phyloP scores from a whole-genome alignment of 1,139 yeast species.

The Blastobotrys arbuscula region DNA sequence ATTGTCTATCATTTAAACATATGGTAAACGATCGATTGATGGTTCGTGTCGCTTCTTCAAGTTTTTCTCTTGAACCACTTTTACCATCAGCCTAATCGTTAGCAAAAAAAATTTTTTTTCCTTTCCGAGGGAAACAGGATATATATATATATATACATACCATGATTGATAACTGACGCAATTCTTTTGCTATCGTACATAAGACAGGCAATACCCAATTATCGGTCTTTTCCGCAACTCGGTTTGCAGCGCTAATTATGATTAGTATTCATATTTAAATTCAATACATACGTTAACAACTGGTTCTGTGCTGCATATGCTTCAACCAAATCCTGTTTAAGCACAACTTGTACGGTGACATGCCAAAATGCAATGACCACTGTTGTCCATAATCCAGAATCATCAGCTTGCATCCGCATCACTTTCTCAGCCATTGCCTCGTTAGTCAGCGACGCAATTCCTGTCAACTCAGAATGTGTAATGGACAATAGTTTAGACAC shows the following conservation, averaged over 20 bases:
- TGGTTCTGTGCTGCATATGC: constrained; percentile 28
- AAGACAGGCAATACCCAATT: constrained; percentile 65
- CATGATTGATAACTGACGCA: constrained; percentile 39
- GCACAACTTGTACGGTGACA: constrained; percentile 25
- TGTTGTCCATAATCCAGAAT: constrained; percentile 22
- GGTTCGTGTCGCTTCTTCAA: constrained; percentile 51
- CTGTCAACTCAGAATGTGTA: constrained; percentile 19
- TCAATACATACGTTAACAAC: constrained; percentile 21
- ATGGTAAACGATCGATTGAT: constrained; percentile 71
- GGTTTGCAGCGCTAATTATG: constrained; percentile 32
- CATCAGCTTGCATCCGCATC: constrained; percentile 14
- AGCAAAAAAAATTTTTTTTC: neutral
- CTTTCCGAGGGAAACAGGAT: neutral
- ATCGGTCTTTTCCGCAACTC: constrained; percentile 58
- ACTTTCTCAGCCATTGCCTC: constrained; percentile 22
- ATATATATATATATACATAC: constrained; percentile 14
- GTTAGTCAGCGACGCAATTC: constrained; percentile 22
- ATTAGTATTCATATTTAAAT: constrained; percentile 4
- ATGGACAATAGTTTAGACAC: constrained; percentile 26
- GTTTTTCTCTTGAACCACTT: constrained; percentile 15
- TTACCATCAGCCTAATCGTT: constrained; percentile 9
- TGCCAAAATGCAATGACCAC: constrained; percentile 28
- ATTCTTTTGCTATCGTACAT: constrained; percentile 50
- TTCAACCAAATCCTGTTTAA: constrained; percentile 23
- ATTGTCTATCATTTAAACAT: constrained; percentile 72